Percentiles rank a stretch among this genome's conserved stretches.
These are phyloP conservation scores for Trichoderma pleuroti DNA, from an alignment of 2,329 filamentous ascomycete species.

Conservation along the genomic window DNA sequence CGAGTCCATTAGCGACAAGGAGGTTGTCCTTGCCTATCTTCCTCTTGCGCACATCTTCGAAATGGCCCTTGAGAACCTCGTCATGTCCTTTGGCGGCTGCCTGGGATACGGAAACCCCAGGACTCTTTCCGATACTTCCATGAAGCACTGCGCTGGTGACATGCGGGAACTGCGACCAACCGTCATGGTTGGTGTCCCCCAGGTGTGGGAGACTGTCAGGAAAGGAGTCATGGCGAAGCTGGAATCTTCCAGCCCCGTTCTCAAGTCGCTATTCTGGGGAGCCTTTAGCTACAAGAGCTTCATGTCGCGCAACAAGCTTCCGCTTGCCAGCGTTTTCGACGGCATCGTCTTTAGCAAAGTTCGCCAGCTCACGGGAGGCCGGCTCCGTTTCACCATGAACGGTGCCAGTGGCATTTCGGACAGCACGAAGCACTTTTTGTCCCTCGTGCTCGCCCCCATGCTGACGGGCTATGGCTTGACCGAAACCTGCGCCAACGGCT, in stretches of 20 bases:
- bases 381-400: slow-evolving; percentile 86
- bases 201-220: slow-evolving; percentile 95
- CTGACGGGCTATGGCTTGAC: slow-evolving; percentile 91
- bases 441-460: slow-evolving; percentile 90
- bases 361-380: slow-evolving; percentile 83
- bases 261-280: slow-evolving; percentile 73
- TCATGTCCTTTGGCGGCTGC: slow-evolving; percentile 82
- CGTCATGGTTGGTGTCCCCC: slow-evolving; percentile 88
- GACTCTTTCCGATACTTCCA: slow-evolving; percentile 80
- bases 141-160: slow-evolving; percentile 87
- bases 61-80: slow-evolving; percentile 90
- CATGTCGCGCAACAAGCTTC: slow-evolving; percentile 56
- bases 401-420: slow-evolving; percentile 87
- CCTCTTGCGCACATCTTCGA: slow-evolving; percentile 95
- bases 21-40: slow-evolving; percentile 83
- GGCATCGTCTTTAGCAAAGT: slow-evolving; percentile 87
- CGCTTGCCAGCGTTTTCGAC: slow-evolving; percentile 70
- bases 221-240: slow-evolving; percentile 87
- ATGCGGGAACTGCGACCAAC: slow-evolving; percentile 90
- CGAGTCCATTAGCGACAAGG: slow-evolving; percentile 70
- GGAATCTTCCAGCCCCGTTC: slow-evolving; percentile 64
- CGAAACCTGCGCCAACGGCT: slow-evolving; percentile 82
- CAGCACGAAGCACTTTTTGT: slow-evolving; percentile 86
- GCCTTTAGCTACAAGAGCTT: slow-evolving; percentile 58
- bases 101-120: slow-evolving; percentile 91